Evolutionary conservation across 2,329 filamentous ascomycete species (phyloP).

Genomic region (Aspergillus sp.): DNA sequence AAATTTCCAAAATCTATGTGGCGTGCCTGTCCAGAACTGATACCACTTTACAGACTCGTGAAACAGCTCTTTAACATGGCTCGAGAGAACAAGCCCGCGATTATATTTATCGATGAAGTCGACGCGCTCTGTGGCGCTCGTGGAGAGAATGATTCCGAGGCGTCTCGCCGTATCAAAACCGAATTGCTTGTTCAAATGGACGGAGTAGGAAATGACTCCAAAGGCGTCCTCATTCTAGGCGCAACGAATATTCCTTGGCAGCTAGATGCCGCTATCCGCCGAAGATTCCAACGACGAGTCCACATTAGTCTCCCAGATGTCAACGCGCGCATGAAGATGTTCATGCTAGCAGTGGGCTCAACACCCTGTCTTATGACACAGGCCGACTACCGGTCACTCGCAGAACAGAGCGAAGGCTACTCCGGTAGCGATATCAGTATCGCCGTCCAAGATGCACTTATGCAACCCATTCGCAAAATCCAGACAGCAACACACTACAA

Average conservation of each 20-base stretch:
- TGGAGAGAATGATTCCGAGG: conserved; percentile 94
- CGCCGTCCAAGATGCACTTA: conserved; percentile 91
- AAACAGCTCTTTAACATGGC: conserved; percentile 98
- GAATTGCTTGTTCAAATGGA: conserved; percentile 99
- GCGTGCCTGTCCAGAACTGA: background rate
- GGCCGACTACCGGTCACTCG: conserved; percentile 77
- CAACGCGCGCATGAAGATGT: conserved; percentile 88
- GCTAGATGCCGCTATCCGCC: conserved; percentile 89
- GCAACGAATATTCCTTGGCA: conserved; percentile 99
- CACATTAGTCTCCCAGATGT: conserved; percentile 91
- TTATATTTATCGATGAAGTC: conserved; percentile 98
- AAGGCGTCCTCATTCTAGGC: conserved; percentile 88
- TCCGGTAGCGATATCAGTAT: conserved; percentile 96
- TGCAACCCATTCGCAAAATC: conserved; percentile 96
- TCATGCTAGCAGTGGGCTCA: conserved; percentile 88
- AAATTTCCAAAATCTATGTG: conserved; percentile 26
- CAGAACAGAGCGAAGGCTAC: conserved; percentile 84
- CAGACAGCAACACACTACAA: conserved; percentile 98
- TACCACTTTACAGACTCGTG: conserved; percentile 64
- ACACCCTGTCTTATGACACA: conserved; percentile 82
- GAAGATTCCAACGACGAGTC: conserved; percentile 92
- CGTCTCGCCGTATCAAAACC: conserved; percentile 95
- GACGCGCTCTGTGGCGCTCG: conserved; percentile 93
- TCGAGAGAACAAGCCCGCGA: conserved; percentile 94
- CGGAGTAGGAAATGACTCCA: conserved; percentile 92